Conservation (phyloP, 2,329 filamentous ascomycete species). For the Balansia obtecta region DNA sequence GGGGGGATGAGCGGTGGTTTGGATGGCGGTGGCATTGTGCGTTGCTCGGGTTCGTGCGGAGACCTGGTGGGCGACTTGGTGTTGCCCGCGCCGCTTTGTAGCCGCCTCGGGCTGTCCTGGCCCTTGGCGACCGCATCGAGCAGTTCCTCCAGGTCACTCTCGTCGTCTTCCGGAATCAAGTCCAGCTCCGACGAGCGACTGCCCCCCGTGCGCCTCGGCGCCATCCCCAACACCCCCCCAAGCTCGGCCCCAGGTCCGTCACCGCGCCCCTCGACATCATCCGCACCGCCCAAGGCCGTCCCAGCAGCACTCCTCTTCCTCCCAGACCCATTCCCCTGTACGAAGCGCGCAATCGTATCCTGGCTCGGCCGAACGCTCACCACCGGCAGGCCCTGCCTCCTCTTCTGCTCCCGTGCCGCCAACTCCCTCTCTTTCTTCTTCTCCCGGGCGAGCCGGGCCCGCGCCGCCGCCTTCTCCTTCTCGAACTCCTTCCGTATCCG, state of each 20-base stretch:
- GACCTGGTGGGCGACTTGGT: not conserved
- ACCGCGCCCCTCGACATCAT: not conserved
- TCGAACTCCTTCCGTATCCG: slow-evolving; percentile 40
- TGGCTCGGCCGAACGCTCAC: slow-evolving; percentile 44
- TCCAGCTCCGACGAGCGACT: slow-evolving; percentile 8
- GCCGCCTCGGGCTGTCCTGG: slow-evolving; percentile 8
- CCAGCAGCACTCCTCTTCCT: slow-evolving; percentile 15
- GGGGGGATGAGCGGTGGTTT: not conserved
- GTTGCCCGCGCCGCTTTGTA: not conserved
- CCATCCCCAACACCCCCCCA: not conserved
- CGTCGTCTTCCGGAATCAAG: slow-evolving; percentile 13
- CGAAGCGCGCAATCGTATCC: slow-evolving; percentile 42
- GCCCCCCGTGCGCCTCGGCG: not conserved
- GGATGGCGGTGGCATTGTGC: slow-evolving; percentile 1
- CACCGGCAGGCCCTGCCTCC: slow-evolving; percentile 38
- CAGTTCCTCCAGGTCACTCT: slow-evolving; percentile 13
- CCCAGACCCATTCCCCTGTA: slow-evolving; percentile 22
- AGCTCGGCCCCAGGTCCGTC: not conserved
- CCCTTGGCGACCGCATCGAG: slow-evolving; percentile 7
- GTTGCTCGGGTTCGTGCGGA: not conserved
- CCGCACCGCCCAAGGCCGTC: not conserved
- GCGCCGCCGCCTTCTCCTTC: slow-evolving; percentile 33
- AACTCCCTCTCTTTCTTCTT: slow-evolving; percentile 43
- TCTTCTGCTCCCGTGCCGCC: slow-evolving; percentile 36
- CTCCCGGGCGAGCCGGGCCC: slow-evolving; percentile 37